Base-by-base conservation (phyloP, 768 basidiomycete species). In the Lactarius psammicola region DNA sequence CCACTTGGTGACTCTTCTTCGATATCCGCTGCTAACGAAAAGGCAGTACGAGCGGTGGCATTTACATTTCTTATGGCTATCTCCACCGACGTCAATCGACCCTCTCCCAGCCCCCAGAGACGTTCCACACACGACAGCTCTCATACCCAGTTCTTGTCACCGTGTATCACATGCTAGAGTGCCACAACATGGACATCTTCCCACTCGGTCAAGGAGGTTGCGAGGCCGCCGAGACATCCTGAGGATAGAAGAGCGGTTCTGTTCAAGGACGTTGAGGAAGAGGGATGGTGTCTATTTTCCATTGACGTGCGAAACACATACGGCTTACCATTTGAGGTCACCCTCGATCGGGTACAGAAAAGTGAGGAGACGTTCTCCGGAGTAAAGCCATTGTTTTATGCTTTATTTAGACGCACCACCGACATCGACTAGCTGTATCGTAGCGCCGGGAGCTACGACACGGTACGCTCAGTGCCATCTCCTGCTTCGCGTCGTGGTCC, bases 131-230 rank as follows among this genome's bases (percentile, higher is more conserved):
- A 31, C 89, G 97, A 30, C 94, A 93, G 72, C 76, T 98, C 60
- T 85, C 88, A 34, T 94, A 94, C 73, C 94, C 95, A 5, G 82
- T 98, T 68, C 82, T 90, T 71, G 90, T 97, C 65, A 96, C 95
- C 3, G 97, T 98, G 15, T 97, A 98, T 74, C 92, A 92, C 70
- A 95, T 95, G 81, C 85, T 98, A 33, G 92, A 96, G 75, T 92
- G 92, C 71, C 83, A 88, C 68, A 81, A 82, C 44, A 89, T 98
- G 86, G 88, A 92, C 69, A 80, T 97, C 67, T 76, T 94, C 40
- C 87, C 90, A 17, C 85, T 92, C 68, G 80, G 82, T 15, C 73
- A 70, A 28, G 65, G 68, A 26, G 69, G 70, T 20, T 59, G 69
- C 36, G 71, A 67, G 49, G 62, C 60, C 1, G 54, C 61, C 28